Base-by-base conservation (phyloP, 148 eudicot species). In the Rhododendron simsii region DNA sequence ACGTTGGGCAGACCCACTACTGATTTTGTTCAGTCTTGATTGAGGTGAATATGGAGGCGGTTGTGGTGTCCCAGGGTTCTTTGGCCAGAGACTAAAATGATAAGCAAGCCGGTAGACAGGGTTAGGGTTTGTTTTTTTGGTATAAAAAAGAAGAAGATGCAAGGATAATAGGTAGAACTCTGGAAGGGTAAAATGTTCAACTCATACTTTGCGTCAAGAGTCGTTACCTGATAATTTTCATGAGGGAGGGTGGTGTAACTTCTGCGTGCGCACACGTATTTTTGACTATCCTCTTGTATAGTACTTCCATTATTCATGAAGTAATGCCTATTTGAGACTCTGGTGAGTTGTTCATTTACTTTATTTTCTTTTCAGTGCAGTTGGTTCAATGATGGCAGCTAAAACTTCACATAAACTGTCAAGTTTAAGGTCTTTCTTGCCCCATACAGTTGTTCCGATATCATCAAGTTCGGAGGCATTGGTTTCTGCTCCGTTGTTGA, bases 381-480 rank as follows among this genome's bases (percentile, higher is more conserved):
- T 47, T 59, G 82, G 63, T 77, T 45, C 85, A 83, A 87, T 87
- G 88, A 48, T 87, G 63, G 75, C 86, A 76, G 59, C 88, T 35
- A 87, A 83, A 77, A 74, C 82, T 33, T 53, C 50, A 33, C n/a
- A 69, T 44, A 48, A 37, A 55, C 11, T 82, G 48, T 69, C 88
- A 28, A 59, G 81, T 26, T 45, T 80, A 45, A 82, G 81, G 55
- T 76, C 82, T 86, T 82, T 76, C 55, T 61, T 82, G 39, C 55
- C 59, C 44, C 21, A 9, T 45, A 57, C 39, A 37, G 37, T 53
- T 53, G 69, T 37, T 81, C 73, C 81, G 0, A 28, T 23, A 55
- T 55, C 33, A 57, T 81, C 79, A 73, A 81, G 44, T 23, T 69
- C 28, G 18, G 79, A 71, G 91, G 92, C 37, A 26, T 3, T 51